These are phyloP conservation scores for Pichia phayaonensis DNA, from an alignment of 805 yeast species.

Conservation along the genomic window DNA sequence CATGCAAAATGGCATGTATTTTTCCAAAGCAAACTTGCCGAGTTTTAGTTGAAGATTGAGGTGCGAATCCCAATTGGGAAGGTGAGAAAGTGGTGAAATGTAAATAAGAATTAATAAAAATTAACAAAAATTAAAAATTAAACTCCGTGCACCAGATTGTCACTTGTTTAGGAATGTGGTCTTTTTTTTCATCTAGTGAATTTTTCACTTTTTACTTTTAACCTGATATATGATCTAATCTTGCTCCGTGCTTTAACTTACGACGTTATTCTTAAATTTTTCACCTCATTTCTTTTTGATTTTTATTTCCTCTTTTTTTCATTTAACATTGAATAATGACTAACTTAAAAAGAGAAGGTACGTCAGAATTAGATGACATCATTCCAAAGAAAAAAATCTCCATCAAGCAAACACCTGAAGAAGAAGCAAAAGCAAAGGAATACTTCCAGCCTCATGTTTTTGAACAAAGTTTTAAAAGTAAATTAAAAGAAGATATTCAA, in stretches of 20 bases:
- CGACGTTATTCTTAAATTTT: background rate
- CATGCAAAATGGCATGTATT: background rate
- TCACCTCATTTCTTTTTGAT: background rate
- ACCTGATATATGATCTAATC: no score
- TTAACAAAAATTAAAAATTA: background rate
- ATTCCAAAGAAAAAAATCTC: constrained; percentile 15
- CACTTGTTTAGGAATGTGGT: background rate
- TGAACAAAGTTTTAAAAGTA: constrained; percentile 32
- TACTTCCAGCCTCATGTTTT: constrained; percentile 27
- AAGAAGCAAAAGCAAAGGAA: constrained; percentile 25
- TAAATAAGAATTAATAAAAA: background rate
- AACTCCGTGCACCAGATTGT: background rate
- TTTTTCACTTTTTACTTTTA: background rate
- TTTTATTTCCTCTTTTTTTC: background rate
- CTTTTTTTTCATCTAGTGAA: background rate
- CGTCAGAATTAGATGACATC: background rate
- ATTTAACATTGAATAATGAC: background rate
- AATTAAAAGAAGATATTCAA: constrained; percentile 37
- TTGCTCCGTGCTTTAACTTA: no score
- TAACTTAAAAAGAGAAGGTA: background rate
- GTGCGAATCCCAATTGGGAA: background rate
- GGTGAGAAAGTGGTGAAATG: background rate
- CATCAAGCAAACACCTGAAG: constrained; percentile 28
- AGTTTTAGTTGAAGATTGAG: background rate
- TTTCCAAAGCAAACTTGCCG: background rate